These are phyloP conservation scores for Penicillium sp. DNA, from an alignment of 2,329 filamentous ascomycete genomes.

Conservation along the genomic window DNA sequence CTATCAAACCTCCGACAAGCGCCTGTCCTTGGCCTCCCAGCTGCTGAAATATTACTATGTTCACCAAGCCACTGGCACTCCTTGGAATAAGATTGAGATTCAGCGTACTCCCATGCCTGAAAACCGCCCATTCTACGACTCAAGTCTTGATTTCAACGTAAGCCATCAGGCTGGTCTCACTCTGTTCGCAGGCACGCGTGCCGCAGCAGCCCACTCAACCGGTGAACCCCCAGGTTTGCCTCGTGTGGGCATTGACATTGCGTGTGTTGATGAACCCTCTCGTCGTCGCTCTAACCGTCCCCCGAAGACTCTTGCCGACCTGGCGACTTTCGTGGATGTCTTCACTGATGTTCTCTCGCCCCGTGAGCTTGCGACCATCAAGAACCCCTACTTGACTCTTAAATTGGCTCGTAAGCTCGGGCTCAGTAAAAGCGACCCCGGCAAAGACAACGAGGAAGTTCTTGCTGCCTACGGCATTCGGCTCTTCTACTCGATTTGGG, in stretches of 20 bases:
- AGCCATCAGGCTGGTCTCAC: constrained; percentile 64
- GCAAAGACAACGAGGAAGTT: constrained; percentile 12
- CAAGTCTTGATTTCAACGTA: constrained; percentile 60
- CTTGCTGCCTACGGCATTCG: constrained; percentile 56
- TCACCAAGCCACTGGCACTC: constrained; percentile 52
- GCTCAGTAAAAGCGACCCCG: constrained; percentile 9
- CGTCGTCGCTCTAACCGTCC: constrained; percentile 18
- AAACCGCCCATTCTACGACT: constrained; percentile 50
- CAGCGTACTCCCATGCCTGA: constrained; percentile 51
- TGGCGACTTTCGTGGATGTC: constrained; percentile 58
- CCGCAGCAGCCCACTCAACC: constrained; percentile 7
- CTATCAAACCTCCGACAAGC: constrained; percentile 55
- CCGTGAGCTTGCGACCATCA: constrained; percentile 57
- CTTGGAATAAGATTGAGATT: constrained; percentile 58
- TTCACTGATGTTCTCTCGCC: constrained; percentile 60
- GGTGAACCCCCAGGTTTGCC: constrained; percentile 10
- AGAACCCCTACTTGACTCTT: constrained; percentile 33
- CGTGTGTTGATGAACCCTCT: constrained; percentile 56
- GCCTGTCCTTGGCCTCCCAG: constrained; percentile 61
- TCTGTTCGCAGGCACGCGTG: constrained; percentile 53
- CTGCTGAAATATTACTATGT: constrained; percentile 62
- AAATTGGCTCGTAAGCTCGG: constrained; percentile 12
- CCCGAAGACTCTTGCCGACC: constrained; percentile 50
- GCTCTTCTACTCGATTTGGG: constrained; percentile 64
- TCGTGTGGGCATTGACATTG: constrained; percentile 61